Base-by-base conservation (phyloP, 78 protist genomes). In the Goniomonas avonlea region DNA sequence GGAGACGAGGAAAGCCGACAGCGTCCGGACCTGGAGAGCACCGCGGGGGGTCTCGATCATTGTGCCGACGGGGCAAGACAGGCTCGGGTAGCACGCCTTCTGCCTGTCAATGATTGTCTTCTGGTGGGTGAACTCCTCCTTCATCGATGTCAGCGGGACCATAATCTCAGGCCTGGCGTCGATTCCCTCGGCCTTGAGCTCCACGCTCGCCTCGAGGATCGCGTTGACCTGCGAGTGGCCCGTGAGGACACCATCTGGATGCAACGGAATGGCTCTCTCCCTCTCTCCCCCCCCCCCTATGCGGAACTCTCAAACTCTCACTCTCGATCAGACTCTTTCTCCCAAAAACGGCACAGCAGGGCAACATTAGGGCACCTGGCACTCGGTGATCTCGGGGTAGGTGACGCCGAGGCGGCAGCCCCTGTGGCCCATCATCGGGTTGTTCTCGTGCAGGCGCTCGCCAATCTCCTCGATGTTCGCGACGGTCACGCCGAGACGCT, bases 361-460 rank as follows among this genome's bases (percentile, higher is more conserved):
- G 53, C 53, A 47, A 47, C 53, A 47, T 11, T n/a, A 59, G 35
- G 27, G 50, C 1, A 43, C 71, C 71, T 63, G 71, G 47, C 32
- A 37, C 38, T 31, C 71, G 80, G 60, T 37, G 80, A 91, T 85
- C 81, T 91, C 94, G 32, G 90, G 91, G 84, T 82, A 73, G 59
- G 71, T n/a, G n/a, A 87, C 17, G 13, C 89, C 91, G 27, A 91
- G 80, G 41, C 94, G 80, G 82, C 84, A 78, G 13, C 94, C 94
- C 27, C 94, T 75, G 87, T 76, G 76, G 29, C 94, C 94, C 18
- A 91, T 83, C 94, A 91, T 87, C n/a, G 94, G 94, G 88, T 91
- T 50, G 47, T 29, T 39, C 79, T 39, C 66, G 7, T n/a, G 23
- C 37, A 63, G 43, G 3, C n/a, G 11, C 47, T 63, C 9, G 47